These are phyloP conservation scores for Thuidium tamariscinum DNA, from an alignment of 225 moss, liverwort and hornwort species.

Conservation along the genomic window DNA sequence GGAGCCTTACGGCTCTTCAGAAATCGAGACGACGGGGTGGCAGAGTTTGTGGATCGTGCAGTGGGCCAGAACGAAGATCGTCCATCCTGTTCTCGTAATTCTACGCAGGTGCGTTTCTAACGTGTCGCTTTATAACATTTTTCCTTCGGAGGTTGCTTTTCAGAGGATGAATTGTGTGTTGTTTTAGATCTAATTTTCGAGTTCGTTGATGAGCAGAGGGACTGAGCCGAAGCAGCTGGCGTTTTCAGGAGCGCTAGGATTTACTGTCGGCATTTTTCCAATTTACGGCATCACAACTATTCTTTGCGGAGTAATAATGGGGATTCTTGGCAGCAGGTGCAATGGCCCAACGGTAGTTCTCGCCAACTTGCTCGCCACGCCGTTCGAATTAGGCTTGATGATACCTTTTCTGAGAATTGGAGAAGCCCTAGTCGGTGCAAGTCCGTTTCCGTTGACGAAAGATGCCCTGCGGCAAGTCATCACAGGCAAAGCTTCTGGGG, in stretches of 20 bases:
- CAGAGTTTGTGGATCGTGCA: constrained; percentile 35
- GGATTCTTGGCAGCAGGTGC: constrained; percentile 41
- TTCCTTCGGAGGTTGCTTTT: neutral
- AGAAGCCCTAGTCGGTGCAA: constrained; percentile 48
- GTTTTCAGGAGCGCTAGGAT: constrained; percentile 63
- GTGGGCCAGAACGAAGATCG: constrained; percentile 35
- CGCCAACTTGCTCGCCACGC: constrained; percentile 64
- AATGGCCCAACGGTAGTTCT: constrained; percentile 68
- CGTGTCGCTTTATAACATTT: neutral
- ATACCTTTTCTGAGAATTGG: constrained; percentile 74
- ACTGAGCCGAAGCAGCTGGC: constrained; percentile 75
- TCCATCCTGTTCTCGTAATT: constrained; percentile 39
- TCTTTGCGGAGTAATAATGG: constrained; percentile 53
- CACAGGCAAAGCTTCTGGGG: constrained; percentile 51
- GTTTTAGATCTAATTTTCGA: neutral
- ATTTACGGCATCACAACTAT: constrained; percentile 71
- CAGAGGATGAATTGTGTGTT: neutral
- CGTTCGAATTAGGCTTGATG: constrained; percentile 68
- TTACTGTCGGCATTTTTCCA: constrained; percentile 70
- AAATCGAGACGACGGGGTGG: constrained; percentile 21
- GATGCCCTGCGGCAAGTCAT: constrained; percentile 69
- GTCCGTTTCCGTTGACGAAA: constrained; percentile 47
- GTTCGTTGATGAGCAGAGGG: constrained; percentile 20
- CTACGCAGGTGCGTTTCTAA: constrained; percentile 18
- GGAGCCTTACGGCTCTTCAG: neutral